phyloP scores from a whole-genome alignment of 108 stramenopile genomes.

The Pseudonitzschia delicatissima region DNA sequence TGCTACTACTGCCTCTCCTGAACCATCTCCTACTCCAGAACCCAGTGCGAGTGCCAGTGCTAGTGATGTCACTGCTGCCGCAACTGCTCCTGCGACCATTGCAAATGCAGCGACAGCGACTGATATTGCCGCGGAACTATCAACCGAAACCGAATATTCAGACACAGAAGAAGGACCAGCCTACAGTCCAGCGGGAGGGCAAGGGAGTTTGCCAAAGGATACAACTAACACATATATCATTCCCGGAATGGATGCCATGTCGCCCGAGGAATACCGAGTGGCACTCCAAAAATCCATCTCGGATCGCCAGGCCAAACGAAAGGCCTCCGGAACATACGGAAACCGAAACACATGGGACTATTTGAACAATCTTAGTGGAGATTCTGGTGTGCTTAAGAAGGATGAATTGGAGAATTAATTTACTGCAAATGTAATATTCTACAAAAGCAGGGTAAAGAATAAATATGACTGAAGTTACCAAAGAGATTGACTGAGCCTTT shows the following conservation, averaged over 20 bases:
- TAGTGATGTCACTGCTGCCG: background rate
- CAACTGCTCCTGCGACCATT: background rate
- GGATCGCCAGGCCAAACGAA: conserved; percentile 43
- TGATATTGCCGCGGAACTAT: background rate
- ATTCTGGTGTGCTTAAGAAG: background rate
- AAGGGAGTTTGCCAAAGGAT: conserved; percentile 53
- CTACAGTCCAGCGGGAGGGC: conserved; percentile 47
- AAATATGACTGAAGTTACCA: too few species aligned
- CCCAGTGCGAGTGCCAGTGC: background rate
- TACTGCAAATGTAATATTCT: too few species aligned
- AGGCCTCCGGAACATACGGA: conserved; percentile 22
- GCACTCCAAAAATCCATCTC: conserved; percentile 65
- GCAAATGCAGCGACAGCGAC: background rate
- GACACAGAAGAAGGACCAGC: conserved; percentile 42
- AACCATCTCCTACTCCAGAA: conserved; percentile 10
- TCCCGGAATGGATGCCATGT: conserved; percentile 81
- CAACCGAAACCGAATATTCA: background rate
- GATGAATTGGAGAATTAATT: conserved; percentile 1
- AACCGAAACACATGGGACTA: conserved; percentile 40
- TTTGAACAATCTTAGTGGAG: conserved; percentile 32
- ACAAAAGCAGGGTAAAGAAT: too few species aligned
- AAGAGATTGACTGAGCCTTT: too few species aligned
- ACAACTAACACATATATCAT: conserved; percentile 73
- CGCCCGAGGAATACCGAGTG: conserved; percentile 67
- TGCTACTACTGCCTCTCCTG: conserved; percentile 3